Percentiles rank a stretch among this genome's conserved stretches.
Conservation (phyloP, 2,329 filamentous ascomycete species). For the Botrytis fabae region DNA sequence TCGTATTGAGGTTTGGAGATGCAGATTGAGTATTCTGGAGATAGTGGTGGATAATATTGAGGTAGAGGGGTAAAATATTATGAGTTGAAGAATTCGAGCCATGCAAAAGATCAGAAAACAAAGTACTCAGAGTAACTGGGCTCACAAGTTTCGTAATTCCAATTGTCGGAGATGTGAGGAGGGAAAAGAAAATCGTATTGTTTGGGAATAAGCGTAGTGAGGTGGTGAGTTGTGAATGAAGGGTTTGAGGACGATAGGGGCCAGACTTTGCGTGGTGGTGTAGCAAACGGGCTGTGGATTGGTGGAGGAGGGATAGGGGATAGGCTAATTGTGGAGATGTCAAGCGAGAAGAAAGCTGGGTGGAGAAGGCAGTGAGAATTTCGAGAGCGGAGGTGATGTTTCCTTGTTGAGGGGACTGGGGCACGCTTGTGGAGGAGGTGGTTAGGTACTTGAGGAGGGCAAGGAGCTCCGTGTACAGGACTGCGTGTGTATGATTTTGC, state of each 20-base stretch:
- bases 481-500: constrained; percentile 50
- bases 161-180: constrained; percentile 53
- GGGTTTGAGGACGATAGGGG: constrained; percentile 65
- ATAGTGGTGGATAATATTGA: constrained; percentile 46
- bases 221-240: constrained; percentile 61
- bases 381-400: constrained; percentile 54
- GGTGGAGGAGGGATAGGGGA: constrained; percentile 64
- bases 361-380: constrained; percentile 46
- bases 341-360: constrained; percentile 46
- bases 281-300: constrained; percentile 66
- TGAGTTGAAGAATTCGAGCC: constrained; percentile 27
- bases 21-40: constrained; percentile 35
- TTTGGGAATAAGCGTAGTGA: constrained; percentile 67
- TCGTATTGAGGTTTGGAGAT: not conserved
- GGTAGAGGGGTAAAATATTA: constrained; percentile 49
- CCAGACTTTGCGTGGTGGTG: constrained; percentile 60
- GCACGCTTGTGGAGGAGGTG: constrained; percentile 42
- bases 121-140: not conserved
- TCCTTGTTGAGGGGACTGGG: constrained; percentile 52
- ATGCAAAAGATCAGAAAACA: constrained; percentile 6
- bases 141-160: constrained; percentile 11
- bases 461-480: constrained; percentile 60
- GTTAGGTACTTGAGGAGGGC: constrained; percentile 67
- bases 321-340: constrained; percentile 36
- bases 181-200: constrained; percentile 73